Base-by-base conservation (phyloP, 495 filamentous ascomycete genomes). In the Penicillium lagena region DNA sequence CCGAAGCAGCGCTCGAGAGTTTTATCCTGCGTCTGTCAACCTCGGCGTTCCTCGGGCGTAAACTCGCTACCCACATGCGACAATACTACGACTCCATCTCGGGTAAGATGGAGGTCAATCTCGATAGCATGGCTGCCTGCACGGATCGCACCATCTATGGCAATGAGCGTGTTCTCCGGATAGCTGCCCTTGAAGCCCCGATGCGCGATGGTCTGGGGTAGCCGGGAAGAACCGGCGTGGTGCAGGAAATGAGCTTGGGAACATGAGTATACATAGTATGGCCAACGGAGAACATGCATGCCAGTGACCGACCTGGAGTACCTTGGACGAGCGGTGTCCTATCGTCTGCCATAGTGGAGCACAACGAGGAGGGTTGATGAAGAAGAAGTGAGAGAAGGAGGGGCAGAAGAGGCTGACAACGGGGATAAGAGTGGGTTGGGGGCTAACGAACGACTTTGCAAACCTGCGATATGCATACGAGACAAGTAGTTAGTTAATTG, bases 121-220 rank as follows among this genome's bases (percentile, higher is more conserved):
- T 97, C 91, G 12, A 97, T 67, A 0, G 87, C 90, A 56, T 96
- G 77, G 2, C 83, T 80, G 27, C 89, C 89, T 17, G 78, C 80
- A 12, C 77, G 66, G 0, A 90, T 72, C 5, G 90, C 91, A 3
- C 70, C 81, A 35, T 70, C 64, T 65, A 96, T 93, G 7, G 87
- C 86, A 11, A 66, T 71, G 72, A 96, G 78, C 2, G 87, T 85
- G 62, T 97, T 97, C 66, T 97, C 91, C 0, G 91, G 89, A 51
- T 77, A 86, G 32, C 75, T 71, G 0, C 76, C 79, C 55, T 85
- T 91, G 68, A 83, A 93, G 2, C 91, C 91, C 17, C 91, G 78
- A 68, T 97, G 91, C 8, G 86, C 85, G 50, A 96, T 93, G 14
- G 78, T 75, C 45, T 90, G 87, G 0, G 90, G 90, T 3, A 59